Base-by-base conservation (phyloP, 495 filamentous ascomycete genomes). In the Hypoxylon trugodes region DNA sequence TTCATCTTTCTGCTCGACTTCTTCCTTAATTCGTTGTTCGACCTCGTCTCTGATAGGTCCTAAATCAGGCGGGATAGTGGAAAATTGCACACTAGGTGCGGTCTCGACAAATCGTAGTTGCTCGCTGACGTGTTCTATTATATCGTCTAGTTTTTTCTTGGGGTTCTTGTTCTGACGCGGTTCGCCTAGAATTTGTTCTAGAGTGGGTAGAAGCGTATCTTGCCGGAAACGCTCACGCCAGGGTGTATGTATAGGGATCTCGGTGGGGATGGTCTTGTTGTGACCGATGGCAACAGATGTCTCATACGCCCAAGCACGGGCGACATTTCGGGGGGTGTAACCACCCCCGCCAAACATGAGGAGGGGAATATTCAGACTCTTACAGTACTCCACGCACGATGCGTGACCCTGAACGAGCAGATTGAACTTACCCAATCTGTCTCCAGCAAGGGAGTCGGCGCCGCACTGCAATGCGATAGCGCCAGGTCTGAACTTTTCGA, bases 271-370 rank as follows among this genome's bases (percentile, higher is more conserved):
- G 46, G 78, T 76, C 37, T 86, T 71, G 52, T 90, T 84, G 33
- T 90, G 88, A 35, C 86, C 91, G 69, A 96, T 87, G 53, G 92
- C 91, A 66, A 98, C 88, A 57, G 89, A 88, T 15, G 95, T 98
- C 78, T 98, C 95, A 76, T 96, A 92, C 32, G 93, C 90, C 95
- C 95, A 98, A 41, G 92, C 89, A 45, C 96, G 89, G 9, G 94
- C 95, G 19, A 98, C 95, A 68, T 98, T 98, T 41, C 94, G 86
- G 6, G 95, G 91, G n/a, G 95, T 98, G 77, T 98, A 98, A 9
- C 95, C 95, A 50, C 95, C 95, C 33, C 95, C 95, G 21, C 95
- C 95, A 56, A 98, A 88, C 66, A 98, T 85, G 45, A 98, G 85
- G 41, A 98, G 78, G 19, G 93, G 95, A 0, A 95, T 75, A 13